Conservation (phyloP, 371 early-diverging fungal species). For the Dichotomocladium elegans region DNA sequence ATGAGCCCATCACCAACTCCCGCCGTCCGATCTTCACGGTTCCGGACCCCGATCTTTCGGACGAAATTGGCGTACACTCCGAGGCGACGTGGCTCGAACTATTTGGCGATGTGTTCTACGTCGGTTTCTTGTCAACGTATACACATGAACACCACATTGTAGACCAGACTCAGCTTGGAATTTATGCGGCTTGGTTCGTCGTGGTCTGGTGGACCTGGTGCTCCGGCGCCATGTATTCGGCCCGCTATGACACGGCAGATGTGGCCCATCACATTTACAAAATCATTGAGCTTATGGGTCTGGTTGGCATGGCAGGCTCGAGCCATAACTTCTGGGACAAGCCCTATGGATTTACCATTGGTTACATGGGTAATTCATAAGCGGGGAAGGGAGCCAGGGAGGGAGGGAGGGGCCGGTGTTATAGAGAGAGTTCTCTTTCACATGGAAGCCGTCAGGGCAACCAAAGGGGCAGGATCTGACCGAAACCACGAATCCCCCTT, state of each 20-base stretch:
- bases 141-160: constrained; percentile 50
- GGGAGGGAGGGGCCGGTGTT: too few relatives aligned
- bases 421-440: too few relatives aligned
- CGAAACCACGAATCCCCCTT: not conserved
- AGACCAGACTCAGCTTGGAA: constrained; percentile 20
- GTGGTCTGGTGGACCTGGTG: constrained; percentile 65
- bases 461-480: too few relatives aligned
- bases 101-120: constrained; percentile 48
- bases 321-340: constrained; percentile 21
- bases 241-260: constrained; percentile 41
- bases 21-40: constrained; percentile 31
- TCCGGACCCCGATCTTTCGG: constrained; percentile 48
- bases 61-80: constrained; percentile 41
- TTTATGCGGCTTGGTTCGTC: constrained; percentile 54
- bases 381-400: too few relatives aligned
- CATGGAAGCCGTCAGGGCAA: too few relatives aligned
- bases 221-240: constrained; percentile 50
- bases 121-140: constrained; percentile 47
- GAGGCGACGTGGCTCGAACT: constrained; percentile 47
- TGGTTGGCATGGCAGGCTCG: constrained; percentile 48
- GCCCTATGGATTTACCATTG: constrained; percentile 40
- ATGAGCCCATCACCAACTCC: not conserved
- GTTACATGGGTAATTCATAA: constrained; percentile 38
- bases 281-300: constrained; percentile 39
- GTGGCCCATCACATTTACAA: constrained; percentile 49